These are phyloP conservation scores for Neurospora sp. DNA, from an alignment of 495 filamentous ascomycete genomes.

Conservation along the genomic window DNA sequence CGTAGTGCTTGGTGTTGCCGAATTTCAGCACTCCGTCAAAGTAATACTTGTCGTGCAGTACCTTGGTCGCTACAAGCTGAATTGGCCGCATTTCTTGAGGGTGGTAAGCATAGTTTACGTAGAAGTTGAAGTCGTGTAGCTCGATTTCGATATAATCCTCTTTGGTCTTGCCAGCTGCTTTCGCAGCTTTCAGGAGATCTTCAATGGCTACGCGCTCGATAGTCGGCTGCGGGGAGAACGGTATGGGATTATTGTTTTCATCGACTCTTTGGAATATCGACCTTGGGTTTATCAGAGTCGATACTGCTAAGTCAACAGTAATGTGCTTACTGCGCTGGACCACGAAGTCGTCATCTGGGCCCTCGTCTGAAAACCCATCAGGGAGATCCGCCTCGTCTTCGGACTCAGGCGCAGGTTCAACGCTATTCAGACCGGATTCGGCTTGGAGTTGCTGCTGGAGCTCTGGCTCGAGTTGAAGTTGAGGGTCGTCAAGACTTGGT, in stretches of 20 bases:
- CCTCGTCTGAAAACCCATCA: neutral
- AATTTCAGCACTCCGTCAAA: conserved; percentile 51
- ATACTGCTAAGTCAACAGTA: conserved; percentile 13
- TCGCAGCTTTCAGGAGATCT: conserved; percentile 8
- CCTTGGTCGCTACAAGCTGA: conserved; percentile 36
- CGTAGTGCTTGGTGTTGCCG: conserved; percentile 33
- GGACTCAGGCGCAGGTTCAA: neutral
- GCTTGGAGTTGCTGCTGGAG: neutral
- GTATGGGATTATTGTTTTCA: conserved; percentile 7
- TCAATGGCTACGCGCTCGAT: conserved; percentile 21
- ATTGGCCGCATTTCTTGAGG: conserved; percentile 41
- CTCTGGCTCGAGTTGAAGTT: neutral
- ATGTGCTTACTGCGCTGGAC: conserved; percentile 1
- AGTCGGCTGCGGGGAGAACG: conserved; percentile 5
- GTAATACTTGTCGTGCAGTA: conserved; percentile 25
- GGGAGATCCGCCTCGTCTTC: neutral
- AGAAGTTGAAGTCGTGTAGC: conserved; percentile 43
- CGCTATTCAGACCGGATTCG: neutral
- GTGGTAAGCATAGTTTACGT: conserved; percentile 25
- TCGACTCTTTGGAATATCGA: neutral
- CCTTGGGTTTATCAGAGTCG: conserved; percentile 13
- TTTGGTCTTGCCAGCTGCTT: neutral
- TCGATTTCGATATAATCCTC: conserved; percentile 33
- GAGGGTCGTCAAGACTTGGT: neutral
- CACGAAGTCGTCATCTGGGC: conserved; percentile 1